Percentiles rank a stretch among this genome's conserved stretches.
phyloP scores from a whole-genome alignment of 768 basidiomycete species.

The Peribolospora baueri region DNA sequence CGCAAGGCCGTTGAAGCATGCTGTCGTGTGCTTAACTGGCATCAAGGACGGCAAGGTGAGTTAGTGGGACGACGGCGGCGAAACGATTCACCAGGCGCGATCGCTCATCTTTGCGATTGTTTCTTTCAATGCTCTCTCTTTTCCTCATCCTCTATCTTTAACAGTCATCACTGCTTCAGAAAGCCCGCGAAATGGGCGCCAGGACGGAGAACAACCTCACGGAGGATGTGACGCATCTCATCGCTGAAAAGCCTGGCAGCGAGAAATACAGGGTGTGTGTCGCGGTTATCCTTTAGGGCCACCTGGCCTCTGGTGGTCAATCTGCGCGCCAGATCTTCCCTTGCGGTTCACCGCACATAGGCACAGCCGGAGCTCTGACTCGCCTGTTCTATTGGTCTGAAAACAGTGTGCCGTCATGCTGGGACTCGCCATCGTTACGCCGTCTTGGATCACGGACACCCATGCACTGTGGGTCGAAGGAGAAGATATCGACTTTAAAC shows the following conservation, averaged over 20 bases:
- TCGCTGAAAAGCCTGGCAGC: constrained; percentile 56
- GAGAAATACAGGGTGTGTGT: constrained; percentile 50
- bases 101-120: no score
- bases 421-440: constrained; percentile 50
- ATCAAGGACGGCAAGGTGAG: no score
- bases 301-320: constrained; percentile 1
- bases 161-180: constrained; percentile 30
- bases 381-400: no score
- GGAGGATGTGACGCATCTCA: constrained; percentile 61
- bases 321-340: no score
- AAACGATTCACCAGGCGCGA: no score
- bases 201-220: constrained; percentile 45
- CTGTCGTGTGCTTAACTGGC: no score
- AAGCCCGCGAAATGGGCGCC: constrained; percentile 62
- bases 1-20: no score
- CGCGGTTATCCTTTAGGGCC: background rate
- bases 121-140: no score
- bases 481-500: constrained; percentile 39
- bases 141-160: no score
- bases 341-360: no score
- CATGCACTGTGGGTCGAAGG: constrained; percentile 61
- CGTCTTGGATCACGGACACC: constrained; percentile 55
- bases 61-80: no score
- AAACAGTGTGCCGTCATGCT: constrained; percentile 55
- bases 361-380: no score